Conservation (phyloP, 1,284 basidiomycete genomes). For the Phlebopus sp. region DNA sequence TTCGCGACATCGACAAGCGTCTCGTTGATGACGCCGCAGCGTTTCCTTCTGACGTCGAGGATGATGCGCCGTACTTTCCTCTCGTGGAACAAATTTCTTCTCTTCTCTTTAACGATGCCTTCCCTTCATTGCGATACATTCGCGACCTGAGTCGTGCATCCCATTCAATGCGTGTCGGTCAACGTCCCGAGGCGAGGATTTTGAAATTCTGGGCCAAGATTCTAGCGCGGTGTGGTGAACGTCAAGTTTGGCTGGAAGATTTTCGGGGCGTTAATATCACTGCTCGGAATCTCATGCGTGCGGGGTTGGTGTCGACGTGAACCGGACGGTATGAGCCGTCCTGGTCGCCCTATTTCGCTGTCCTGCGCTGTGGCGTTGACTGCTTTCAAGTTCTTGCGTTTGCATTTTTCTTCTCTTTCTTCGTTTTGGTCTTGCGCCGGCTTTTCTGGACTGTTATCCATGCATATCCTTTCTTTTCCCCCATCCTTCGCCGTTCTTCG, state of each 20-base stretch:
- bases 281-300: constrained; percentile 30
- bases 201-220: constrained; percentile 35
- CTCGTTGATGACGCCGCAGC: constrained; percentile 41
- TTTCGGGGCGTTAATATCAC: constrained; percentile 33
- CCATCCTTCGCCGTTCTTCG: too few species aligned
- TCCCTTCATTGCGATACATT: constrained; percentile 59
- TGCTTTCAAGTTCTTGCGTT: neutral
- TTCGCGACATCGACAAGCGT: constrained; percentile 66
- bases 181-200: constrained; percentile 25
- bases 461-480: too few species aligned
- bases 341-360: neutral
- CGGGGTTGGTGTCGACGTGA: constrained; percentile 24
- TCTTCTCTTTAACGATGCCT: constrained; percentile 54
- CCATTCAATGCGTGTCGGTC: constrained; percentile 30
- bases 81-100: constrained; percentile 62
- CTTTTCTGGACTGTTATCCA: neutral
- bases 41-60: constrained; percentile 30
- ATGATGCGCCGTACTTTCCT: constrained; percentile 56
- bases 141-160: constrained; percentile 49
- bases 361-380: neutral
- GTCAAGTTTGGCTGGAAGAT: constrained; percentile 31
- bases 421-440: too few species aligned
- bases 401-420: neutral
- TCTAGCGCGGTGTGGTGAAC: constrained; percentile 31
- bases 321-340: neutral